Evolutionary conservation across 2,329 filamentous ascomycete species (phyloP), one percentile per base, ranked within the genome.

Genomic region (Claviceps pazoutovae): DNA sequence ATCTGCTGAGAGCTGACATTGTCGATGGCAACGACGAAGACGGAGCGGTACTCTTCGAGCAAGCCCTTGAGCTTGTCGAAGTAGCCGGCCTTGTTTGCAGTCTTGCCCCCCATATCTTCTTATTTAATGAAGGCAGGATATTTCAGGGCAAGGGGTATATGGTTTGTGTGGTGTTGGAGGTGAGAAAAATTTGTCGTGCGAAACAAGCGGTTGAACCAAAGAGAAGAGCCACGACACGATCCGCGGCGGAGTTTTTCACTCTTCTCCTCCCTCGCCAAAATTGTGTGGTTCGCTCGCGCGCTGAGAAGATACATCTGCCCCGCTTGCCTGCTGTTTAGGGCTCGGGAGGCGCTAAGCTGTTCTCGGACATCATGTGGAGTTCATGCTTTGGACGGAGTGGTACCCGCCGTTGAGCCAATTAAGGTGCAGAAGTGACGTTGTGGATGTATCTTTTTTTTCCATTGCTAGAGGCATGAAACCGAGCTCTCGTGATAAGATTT

Each of bases 1-100:
- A 98, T 98, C 84, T 98, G 94, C 84, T 98, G 93, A 64, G 93
- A 98, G 74, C 85, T 88, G 83, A 98, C 93, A 98, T 97, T 98
- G 88, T 97, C 88, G 70, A 91, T 85, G 70, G 83, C 70, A 73
- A 95, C 90, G 74, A 98, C 90, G 88, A 98, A 97, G 79, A 97
- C 86, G 69, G 86, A 91, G 73, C 82, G 83, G 86, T 94, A 97
- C 73, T 89, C 84, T 79, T 97, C 88, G 73, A 98, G 85, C 73
- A 97, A 83, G 74, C 73, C 74, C 85, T 96, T 95, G 73, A 98
- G 89, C 89, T 97, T 97, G 75, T 96, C 91, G 81, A 98, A 98
- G 84, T 98, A 95, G 66, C 72, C 86, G 73, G 88, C 82, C 83
- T 97, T 98, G 83, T 84, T 90, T 69, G 78, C 80, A 68, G 86